Evolutionary conservation across 2,329 filamentous ascomycete species (phyloP), one percentile per base, ranked within the genome.

Genomic region (Aspergillus candidus): DNA sequence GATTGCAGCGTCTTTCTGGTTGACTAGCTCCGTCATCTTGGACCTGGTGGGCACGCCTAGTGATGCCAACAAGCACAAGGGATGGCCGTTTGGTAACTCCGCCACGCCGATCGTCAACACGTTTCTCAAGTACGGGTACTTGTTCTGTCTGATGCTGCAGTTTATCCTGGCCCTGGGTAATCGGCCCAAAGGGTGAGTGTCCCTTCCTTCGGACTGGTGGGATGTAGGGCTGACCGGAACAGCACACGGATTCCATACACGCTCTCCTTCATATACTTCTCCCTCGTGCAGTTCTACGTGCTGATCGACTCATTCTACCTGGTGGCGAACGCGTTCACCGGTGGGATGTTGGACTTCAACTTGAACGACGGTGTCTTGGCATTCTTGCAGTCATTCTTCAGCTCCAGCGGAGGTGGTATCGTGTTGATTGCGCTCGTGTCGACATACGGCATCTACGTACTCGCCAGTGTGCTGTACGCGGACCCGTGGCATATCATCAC

Each of bases 401-500:
- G 79, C 10, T 85, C 84, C 2, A 75, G 76, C 14, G 83, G 82
- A 56, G 84, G 88, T 35, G 91, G 90, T 73, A 91, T 97, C 65
- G 95, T 98, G 65, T 81, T 98, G 56, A 84, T 98, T 53, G 91
- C 93, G 11, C 75, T 98, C 55, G 82, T 91, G 50, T 86, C 93
- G 50, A 98, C 94, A 44, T 97, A 95, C 65, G 93, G 93, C 70
- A 80, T 98, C 47, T 96, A 98, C 82, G 97, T 90, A 63, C 75
- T 97, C 46, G 90, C 91, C 7, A 97, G 90, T 3, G 96, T 98
- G 79, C 73, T 98, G 70, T 98, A 98, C 73, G 76, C 96, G 60
- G 93, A 98, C 69, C 93, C 93, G 17, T 98, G 93, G 93, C 93
- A 98, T 79, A 97, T 98, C 93, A 94, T 98, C 75, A 93, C 93